A percentile compares a stretch with the other conserved stretches of the same genome.
Conservation (phyloP, 2,329 filamentous ascomycete species). For the Sclerotinia minor region DNA sequence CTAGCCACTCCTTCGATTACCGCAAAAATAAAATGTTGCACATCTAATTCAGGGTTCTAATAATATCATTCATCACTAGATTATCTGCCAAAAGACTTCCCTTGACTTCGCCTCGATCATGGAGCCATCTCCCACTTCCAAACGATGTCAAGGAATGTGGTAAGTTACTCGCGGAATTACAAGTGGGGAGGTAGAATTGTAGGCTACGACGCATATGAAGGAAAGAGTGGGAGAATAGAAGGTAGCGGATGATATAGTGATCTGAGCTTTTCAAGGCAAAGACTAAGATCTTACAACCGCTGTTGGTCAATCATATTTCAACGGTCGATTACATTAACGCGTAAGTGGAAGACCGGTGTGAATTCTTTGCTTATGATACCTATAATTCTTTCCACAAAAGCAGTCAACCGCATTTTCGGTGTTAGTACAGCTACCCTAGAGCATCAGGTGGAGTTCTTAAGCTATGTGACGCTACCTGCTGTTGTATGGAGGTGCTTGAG, state of each 20-base stretch:
- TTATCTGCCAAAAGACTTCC: neutral
- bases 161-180: neutral
- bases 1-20: neutral
- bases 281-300: too few species aligned
- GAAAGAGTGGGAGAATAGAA: neutral
- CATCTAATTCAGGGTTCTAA: neutral
- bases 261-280: conserved; percentile 7
- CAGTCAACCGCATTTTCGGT: neutral
- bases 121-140: neutral
- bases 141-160: neutral
- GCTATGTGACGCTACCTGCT: too few species aligned
- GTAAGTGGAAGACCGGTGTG: neutral
- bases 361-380: neutral
- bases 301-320: neutral
- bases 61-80: neutral
- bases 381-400: neutral
- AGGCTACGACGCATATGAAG: neutral
- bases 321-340: neutral
- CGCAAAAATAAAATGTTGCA: neutral
- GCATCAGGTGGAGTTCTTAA: neutral
- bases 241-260: neutral
- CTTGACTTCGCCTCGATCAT: neutral
- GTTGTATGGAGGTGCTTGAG: neutral
- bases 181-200: neutral
- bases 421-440: neutral